Conservation (phyloP, 345 rosid genomes). For the Lepidium aucheri region DNA sequence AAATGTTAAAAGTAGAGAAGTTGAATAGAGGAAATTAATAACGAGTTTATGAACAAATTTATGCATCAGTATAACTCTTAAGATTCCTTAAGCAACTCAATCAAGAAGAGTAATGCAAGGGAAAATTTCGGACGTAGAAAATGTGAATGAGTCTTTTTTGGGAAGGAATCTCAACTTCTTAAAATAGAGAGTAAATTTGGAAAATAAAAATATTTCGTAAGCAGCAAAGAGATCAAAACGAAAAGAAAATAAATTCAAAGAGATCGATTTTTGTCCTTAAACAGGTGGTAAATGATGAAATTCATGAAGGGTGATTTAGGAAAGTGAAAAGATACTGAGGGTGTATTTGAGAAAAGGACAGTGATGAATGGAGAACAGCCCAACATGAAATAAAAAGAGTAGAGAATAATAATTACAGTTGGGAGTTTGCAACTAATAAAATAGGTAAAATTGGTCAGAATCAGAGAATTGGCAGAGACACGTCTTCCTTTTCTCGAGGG, state of each 20-base stretch:
- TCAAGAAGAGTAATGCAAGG: not conserved
- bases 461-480: constrained; percentile 7
- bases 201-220: not conserved
- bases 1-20: not conserved
- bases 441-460: not conserved
- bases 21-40: not conserved
- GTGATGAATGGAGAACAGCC: not conserved
- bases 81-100: not conserved
- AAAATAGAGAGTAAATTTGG: too few species aligned
- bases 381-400: not conserved
- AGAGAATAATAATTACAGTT: not conserved
- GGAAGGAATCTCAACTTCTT: too few species aligned
- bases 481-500: constrained; percentile 8
- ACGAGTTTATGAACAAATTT: not conserved
- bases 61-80: not conserved
- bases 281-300: not conserved
- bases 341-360: not conserved
- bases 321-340: not conserved
- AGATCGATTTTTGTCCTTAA: not conserved
- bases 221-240: not conserved
- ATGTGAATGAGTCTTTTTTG: too few species aligned
- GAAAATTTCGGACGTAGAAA: not conserved
- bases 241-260: not conserved
- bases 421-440: not conserved
- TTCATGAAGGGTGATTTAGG: not conserved